Conservation (phyloP, 2,329 filamentous ascomycete genomes). For the Colletotrichum sp. region DNA sequence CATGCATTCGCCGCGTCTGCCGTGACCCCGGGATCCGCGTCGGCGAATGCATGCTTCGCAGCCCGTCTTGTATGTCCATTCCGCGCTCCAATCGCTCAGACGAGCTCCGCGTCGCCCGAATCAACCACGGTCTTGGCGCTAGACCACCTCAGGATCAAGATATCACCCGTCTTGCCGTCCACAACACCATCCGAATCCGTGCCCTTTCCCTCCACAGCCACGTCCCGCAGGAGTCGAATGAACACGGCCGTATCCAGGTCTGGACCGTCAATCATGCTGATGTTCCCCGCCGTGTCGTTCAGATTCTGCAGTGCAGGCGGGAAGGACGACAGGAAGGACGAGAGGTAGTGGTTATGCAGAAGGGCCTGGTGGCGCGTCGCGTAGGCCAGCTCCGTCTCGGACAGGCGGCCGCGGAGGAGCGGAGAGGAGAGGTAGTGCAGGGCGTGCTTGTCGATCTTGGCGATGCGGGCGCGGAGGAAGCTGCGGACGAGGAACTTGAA, state of each 20-base stretch:
- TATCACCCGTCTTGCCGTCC: constrained; percentile 64
- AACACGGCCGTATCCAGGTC: constrained; percentile 87
- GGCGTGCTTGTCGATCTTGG: constrained; percentile 84
- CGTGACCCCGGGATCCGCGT: constrained; percentile 44
- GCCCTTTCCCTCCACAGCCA: constrained; percentile 63
- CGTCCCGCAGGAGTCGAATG: constrained; percentile 71
- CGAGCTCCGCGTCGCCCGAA: constrained; percentile 60
- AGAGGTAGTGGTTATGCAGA: constrained; percentile 82
- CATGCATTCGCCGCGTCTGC: constrained; percentile 53
- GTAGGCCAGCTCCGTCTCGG: constrained; percentile 79
- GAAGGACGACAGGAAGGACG: constrained; percentile 84
- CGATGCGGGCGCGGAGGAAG: constrained; percentile 81
- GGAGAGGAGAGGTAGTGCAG: constrained; percentile 72
- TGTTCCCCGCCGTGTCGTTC: constrained; percentile 88
- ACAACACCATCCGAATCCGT: constrained; percentile 67
- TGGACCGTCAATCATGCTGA: constrained; percentile 90
- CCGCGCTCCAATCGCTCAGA: constrained; percentile 41
- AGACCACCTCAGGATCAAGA: constrained; percentile 75
- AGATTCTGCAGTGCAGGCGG: constrained; percentile 80
- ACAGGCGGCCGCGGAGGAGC: constrained; percentile 67
- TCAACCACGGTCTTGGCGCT: constrained; percentile 70
- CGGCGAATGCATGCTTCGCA: background rate
- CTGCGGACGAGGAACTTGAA: constrained; percentile 91
- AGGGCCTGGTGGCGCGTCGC: constrained; percentile 84
- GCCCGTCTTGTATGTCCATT: background rate